phyloP scores from a whole-genome alignment of 1,284 basidiomycete species.

The Ustilago esculenta region DNA sequence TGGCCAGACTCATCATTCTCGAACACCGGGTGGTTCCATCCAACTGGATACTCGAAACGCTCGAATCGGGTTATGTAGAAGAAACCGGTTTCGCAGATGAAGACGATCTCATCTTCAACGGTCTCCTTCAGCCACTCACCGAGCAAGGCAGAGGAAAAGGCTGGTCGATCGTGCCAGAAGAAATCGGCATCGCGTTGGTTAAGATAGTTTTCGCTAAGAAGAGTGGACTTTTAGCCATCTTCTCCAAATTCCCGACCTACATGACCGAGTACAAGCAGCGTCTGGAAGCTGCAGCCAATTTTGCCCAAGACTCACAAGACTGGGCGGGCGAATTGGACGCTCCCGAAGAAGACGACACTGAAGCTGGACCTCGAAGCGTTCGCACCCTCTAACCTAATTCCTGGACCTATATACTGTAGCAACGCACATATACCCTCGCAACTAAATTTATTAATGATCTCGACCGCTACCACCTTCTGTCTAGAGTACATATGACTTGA shows the following conservation, averaged over 20 bases:
- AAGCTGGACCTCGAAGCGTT: slow-evolving; percentile 29
- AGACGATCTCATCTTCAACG: slow-evolving; percentile 26
- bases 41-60: slow-evolving; percentile 4
- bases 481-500: too few species aligned
- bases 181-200: slow-evolving; percentile 28
- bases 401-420: background rate
- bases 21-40: slow-evolving; percentile 7
- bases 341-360: slow-evolving; percentile 17
- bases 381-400: slow-evolving; percentile 15
- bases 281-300: background rate
- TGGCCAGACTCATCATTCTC: slow-evolving; percentile 9
- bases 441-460: too few species aligned
- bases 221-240: slow-evolving; percentile 22
- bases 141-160: background rate
- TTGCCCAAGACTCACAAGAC: background rate
- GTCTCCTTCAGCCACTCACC: slow-evolving; percentile 1
- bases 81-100: background rate
- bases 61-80: background rate
- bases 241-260: slow-evolving; percentile 24
- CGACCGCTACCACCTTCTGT: too few species aligned
- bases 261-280: slow-evolving; percentile 22
- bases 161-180: slow-evolving; percentile 16
- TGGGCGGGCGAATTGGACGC: slow-evolving; percentile 17
- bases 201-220: slow-evolving; percentile 42
- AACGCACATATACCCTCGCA: background rate